Evolutionary conservation across 768 basidiomycete species (phyloP).

Genomic region (Albatrellus ellisii): DNA sequence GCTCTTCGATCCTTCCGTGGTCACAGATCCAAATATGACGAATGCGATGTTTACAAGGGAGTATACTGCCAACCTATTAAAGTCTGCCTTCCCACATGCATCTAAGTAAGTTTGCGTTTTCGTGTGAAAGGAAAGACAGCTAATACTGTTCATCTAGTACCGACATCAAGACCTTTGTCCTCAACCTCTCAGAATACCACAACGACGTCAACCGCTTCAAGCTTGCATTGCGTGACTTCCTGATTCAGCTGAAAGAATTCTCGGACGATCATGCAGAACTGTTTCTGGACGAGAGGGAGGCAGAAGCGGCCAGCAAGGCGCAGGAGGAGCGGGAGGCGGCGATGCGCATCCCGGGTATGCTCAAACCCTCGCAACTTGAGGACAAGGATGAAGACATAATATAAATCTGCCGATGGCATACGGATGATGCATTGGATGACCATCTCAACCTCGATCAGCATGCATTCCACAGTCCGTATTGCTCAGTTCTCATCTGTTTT

Average conservation of each 20-base stretch:
- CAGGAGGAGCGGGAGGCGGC: conserved; percentile 81
- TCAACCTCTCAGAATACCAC: conserved; percentile 55
- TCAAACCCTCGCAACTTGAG: conserved; percentile 90
- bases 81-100: conserved; percentile 86
- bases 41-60: conserved; percentile 75
- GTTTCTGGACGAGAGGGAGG: conserved; percentile 90
- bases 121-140: background rate
- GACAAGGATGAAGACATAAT: conserved; percentile 91
- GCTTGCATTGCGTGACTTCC: conserved; percentile 88
- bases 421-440: background rate
- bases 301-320: conserved; percentile 62
- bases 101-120: conserved; percentile 44
- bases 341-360: conserved; percentile 93
- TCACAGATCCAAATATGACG: conserved; percentile 54
- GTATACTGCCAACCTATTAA: conserved; percentile 77
- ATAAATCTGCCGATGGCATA: conserved; percentile 19
- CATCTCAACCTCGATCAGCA: background rate
- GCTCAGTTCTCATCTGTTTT: background rate
- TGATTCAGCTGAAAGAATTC: conserved; percentile 96
- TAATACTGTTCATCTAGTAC: conserved; percentile 27
- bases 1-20: conserved; percentile 67
- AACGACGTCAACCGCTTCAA: conserved; percentile 87
- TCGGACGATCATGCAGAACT: conserved; percentile 89
- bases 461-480: background rate
- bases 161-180: conserved; percentile 61